Base-by-base conservation (phyloP, 257 asterid species). In the Jacaranda mimosifolia region DNA sequence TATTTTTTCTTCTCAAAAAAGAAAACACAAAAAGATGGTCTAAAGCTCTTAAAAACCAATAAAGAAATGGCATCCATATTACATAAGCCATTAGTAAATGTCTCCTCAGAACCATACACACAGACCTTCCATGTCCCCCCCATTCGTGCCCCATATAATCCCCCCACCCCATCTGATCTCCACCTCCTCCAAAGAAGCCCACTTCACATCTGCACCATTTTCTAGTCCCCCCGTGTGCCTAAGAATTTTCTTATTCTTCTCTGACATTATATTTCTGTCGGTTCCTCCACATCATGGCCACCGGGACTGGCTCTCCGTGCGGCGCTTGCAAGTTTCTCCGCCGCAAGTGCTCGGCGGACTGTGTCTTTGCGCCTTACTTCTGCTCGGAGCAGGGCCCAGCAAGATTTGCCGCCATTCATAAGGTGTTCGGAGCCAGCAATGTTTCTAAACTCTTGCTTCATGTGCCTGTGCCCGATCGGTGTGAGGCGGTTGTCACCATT, bases 321-420 rank as follows among this genome's bases (percentile, higher is more conserved):
- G 98, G 98, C 18, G 98, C 98, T 64, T 94, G 98, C 90, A 94
- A 94, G 85, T 94, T 94, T 39, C 88, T 94, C 42, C 87, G 98
- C 62, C 85, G 98, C 21, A 94, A 92, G 45, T 94, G 98, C 56
- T 92, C 93, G 4, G 83, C 89, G 0, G 93, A 92, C 8, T 94
- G 98, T 72, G 76, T 94, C 0, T 94, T 92, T 65, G 96, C 97
- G 5, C 98, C 98, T 0, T 89, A 94, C 12, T 94, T 94, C 56
- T 85, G 94, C 86, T 86, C 97, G 8, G 98, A 94, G 19, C 97
- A 91, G n/a, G 97, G 97, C 0, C 89, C 98, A 32, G 91, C 96
- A 4, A 81, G 96, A 36, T 94, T 92, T 63, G 98, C 98, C 0
- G 98, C 98, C 21, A 91, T 94, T 7, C 98, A 94, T 64, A 94